Evolutionary conservation across 176 grass and related monocot genomes (phyloP).

Genomic region (Paspalum vaginatum): DNA sequence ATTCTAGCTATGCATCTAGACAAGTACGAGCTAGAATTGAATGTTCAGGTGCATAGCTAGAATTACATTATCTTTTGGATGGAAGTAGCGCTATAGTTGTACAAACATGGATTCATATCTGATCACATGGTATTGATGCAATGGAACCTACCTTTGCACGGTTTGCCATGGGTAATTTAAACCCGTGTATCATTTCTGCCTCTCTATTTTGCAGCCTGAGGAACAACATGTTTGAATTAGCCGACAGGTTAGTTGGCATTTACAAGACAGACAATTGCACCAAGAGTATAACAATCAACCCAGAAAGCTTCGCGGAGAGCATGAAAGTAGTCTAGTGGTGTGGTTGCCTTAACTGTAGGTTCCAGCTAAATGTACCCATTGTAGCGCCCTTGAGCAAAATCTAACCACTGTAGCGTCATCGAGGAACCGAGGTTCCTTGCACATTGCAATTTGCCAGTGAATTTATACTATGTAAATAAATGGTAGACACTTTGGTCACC

Average conservation of each 20-base stretch:
- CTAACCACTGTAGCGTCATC: slow-evolving; percentile 15
- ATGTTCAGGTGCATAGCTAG: too few relatives aligned
- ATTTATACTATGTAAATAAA: background rate
- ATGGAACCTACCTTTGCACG: background rate
- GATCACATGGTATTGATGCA: background rate
- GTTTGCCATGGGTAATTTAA: background rate
- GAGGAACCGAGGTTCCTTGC: slow-evolving; percentile 56
- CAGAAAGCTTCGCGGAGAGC: slow-evolving; percentile 64
- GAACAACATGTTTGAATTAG: slow-evolving; percentile 98
- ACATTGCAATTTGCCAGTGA: background rate
- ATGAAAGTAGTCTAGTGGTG: slow-evolving; percentile 37
- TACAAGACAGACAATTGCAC: slow-evolving; percentile 99
- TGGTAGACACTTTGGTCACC: slow-evolving; percentile 6
- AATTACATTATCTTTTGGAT: too few relatives aligned
- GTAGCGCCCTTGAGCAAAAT: background rate
- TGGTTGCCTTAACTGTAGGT: background rate
- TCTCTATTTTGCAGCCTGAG: slow-evolving; percentile 64
- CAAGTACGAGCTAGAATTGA: too few relatives aligned
- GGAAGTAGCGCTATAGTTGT: too few relatives aligned
- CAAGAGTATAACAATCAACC: slow-evolving; percentile 90
- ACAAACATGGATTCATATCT: background rate
- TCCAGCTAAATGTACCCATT: slow-evolving; percentile 13
- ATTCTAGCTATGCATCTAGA: too few relatives aligned
- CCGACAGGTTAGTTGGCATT: slow-evolving; percentile 89
- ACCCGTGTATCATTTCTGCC: background rate